Evolutionary conservation across 2,329 filamentous ascomycete species (phyloP).

Genomic region (Shiraia sp.): DNA sequence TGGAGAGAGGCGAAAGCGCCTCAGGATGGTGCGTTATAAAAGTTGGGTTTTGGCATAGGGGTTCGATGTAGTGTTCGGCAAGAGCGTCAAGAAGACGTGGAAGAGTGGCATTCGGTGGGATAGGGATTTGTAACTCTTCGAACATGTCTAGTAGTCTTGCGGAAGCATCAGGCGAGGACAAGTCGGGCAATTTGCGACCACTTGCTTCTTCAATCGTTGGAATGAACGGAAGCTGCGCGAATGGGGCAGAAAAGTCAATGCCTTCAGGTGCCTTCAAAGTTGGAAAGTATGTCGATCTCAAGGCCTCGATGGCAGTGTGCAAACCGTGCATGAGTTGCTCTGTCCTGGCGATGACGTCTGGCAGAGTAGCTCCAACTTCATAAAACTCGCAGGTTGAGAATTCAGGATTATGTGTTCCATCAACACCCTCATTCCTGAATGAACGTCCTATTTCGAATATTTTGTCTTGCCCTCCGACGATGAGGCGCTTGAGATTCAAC

Average conservation of each 20-base stretch:
- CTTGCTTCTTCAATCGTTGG: conserved; percentile 74
- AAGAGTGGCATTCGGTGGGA: conserved; percentile 60
- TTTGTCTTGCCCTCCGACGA: conserved; percentile 83
- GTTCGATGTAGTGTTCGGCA: conserved; percentile 76
- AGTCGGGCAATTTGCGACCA: conserved; percentile 63
- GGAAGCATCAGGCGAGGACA: conserved; percentile 57
- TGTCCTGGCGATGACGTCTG: conserved; percentile 75
- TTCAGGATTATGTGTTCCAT: conserved; percentile 85
- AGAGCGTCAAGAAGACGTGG: conserved; percentile 81
- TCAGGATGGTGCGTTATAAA: conserved; percentile 91
- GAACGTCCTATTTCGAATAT: conserved; percentile 92
- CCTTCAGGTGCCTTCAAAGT: conserved; percentile 48
- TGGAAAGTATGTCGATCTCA: conserved; percentile 46
- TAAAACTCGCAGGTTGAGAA: conserved; percentile 99
- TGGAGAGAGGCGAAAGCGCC: conserved; percentile 87
- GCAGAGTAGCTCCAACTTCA: conserved; percentile 77
- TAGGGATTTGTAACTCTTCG: conserved; percentile 50
- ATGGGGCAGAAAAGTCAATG: conserved; percentile 62
- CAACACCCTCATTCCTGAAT: conserved; percentile 84
- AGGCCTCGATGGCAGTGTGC: conserved; percentile 45
- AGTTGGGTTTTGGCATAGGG: conserved; percentile 70
- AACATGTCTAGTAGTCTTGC: conserved; percentile 62
- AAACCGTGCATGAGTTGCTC: conserved; percentile 65
- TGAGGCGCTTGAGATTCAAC: conserved; percentile 88
- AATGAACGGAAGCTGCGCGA: conserved; percentile 77